phyloP scores from a whole-genome alignment of 2,329 filamentous ascomycete species.

The Botryosphaeria dothidea region DNA sequence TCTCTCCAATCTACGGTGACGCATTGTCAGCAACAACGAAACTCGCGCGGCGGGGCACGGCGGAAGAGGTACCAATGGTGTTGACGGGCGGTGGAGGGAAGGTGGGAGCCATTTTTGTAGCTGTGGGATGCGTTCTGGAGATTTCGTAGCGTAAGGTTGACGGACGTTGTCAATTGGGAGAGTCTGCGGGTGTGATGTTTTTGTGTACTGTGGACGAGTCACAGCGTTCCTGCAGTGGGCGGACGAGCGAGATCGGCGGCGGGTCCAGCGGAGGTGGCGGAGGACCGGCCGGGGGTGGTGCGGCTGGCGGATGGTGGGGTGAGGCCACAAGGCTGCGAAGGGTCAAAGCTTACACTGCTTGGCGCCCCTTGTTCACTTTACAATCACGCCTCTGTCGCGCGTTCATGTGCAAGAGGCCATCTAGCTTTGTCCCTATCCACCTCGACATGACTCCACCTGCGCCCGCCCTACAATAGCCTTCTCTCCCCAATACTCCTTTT shows the following conservation, averaged over 20 bases:
- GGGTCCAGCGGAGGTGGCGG: constrained; percentile 12
- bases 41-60: background rate
- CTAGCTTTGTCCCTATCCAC: background rate
- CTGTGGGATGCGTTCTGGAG: background rate
- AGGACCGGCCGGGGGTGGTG: background rate
- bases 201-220: background rate
- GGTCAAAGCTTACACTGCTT: background rate
- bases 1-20: constrained; percentile 74
- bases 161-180: background rate
- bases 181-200: background rate
- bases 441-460: constrained; percentile 16
- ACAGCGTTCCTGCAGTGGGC: constrained; percentile 6
- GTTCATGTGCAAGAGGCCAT: constrained; percentile 2
- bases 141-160: background rate
- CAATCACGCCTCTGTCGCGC: constrained; percentile 14
- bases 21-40: constrained; percentile 2
- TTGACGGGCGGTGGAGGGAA: constrained; percentile 78
- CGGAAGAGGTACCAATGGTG: constrained; percentile 61
- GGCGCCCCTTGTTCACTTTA: constrained; percentile 13
- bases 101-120: constrained; percentile 29
- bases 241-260: constrained; percentile 13
- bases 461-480: background rate
- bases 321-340: background rate
- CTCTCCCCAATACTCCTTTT: background rate
- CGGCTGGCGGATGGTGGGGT: constrained; percentile 1